Percentiles rank a stretch among this genome's conserved stretches.
Evolutionary conservation across 2,329 filamentous ascomycete genomes (phyloP).

Genomic region (Claviceps sp.): DNA sequence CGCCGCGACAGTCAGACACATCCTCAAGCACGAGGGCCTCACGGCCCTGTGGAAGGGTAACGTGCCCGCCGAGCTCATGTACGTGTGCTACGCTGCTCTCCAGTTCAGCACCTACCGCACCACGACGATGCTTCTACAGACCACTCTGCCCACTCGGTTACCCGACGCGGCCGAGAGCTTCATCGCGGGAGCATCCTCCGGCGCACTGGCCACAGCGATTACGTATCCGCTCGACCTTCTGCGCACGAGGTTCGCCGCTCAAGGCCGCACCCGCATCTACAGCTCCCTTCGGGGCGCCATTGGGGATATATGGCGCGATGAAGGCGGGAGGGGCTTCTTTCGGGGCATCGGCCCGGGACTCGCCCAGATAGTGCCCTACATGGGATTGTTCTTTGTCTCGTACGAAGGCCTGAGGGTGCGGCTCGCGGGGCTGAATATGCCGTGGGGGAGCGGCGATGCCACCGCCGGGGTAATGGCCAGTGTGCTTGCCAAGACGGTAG

Average conservation of each 20-base stretch:
- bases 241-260: conserved; percentile 90
- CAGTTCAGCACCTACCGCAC: conserved; percentile 86
- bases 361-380: conserved; percentile 83
- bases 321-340: conserved; percentile 74
- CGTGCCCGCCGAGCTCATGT: conserved; percentile 86
- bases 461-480: conserved; percentile 69
- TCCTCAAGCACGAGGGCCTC: conserved; percentile 68
- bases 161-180: conserved; percentile 66
- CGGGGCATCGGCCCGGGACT: conserved; percentile 71
- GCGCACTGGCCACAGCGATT: conserved; percentile 63
- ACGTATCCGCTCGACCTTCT: conserved; percentile 93
- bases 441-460: conserved; percentile 70
- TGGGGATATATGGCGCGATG: conserved; percentile 56
- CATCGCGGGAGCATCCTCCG: conserved; percentile 68
- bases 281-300: conserved; percentile 54
- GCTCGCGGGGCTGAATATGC: conserved; percentile 41
- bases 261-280: conserved; percentile 73
- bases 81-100: conserved; percentile 75
- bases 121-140: conserved; percentile 52
- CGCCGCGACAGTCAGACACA: conserved; percentile 59
- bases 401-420: conserved; percentile 66
- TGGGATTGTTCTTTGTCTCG: conserved; percentile 88
- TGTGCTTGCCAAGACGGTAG: conserved; percentile 70
- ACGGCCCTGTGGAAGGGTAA: conserved; percentile 95
- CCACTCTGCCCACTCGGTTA: conserved; percentile 31